Evolutionary conservation across 805 yeast species (phyloP), one percentile per base, ranked within the genome.

Genomic region (Barnettozyma californica): DNA sequence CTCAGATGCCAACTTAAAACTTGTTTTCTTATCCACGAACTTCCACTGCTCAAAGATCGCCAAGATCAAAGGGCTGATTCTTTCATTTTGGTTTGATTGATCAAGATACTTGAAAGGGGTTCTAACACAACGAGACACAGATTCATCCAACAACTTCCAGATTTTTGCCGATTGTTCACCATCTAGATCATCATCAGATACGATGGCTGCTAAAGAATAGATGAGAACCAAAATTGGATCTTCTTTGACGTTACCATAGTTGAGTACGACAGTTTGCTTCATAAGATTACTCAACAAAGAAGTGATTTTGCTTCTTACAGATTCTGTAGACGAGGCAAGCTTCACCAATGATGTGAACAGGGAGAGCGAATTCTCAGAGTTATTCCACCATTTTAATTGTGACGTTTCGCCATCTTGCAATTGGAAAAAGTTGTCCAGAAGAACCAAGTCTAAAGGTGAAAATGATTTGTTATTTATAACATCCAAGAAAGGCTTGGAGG

Each of bases 51-150:
- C 97, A 41, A 80, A 63, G 4, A 83, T 55, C 0, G 83, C 74
- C 13, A 80, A 69, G 2, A 75, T 55, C 44, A 84, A 74, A 0
- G 89, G 87, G 49, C 89, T 81, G 13, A 80, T 57, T 26, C 60
- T 56, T 0, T 56, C 50, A n/a, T 59, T 58, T 1, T 53, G 48
- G 26, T 62, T 65, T 3, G 80, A 72, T 45, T 64, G 52, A 60
- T 92, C 97, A 46, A 88, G 75, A 57, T 90, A 92, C 60, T 87
- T 89, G 67, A 85, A 94, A 0, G 98, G 97, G 0, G 89, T 67
- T 52, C 78, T 75, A 34, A 84, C 75, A 52, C 83, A 74, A 53
- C 97, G 75, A 1, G 88, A 72, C 27, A 89, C 73, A 0, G 88
- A 69, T 62, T 91, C 94, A 60, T 92, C 96, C 7, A 92, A 53